Evolutionary conservation across 2,329 filamentous ascomycete species (phyloP), one percentile per base, ranked within the genome.

Genomic region (Tolypocladium endophyticum): DNA sequence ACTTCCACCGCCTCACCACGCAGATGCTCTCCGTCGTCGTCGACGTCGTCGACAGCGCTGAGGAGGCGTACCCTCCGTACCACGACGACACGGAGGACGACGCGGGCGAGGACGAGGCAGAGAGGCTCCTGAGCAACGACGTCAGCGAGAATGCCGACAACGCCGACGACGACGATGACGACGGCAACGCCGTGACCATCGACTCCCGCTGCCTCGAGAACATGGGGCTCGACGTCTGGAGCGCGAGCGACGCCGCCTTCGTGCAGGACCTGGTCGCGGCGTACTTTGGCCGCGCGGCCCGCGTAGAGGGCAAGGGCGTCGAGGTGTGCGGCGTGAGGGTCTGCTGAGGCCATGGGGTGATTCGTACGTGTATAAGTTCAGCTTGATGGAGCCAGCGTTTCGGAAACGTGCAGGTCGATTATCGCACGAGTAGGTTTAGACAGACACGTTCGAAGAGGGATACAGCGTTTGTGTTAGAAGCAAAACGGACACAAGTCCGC

Each of bases 211-310:
- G 88, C 59, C 71, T 93, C 56, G 81, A 84, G 61, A 77, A 80
- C 54, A 88, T 93, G 85, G 90, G 90, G 0, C 79, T 94, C 25
- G 90, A 94, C 66, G 79, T 86, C 0, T 94, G 89, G 89, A 92
- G 87, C 69, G 77, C 81, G 38, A 77, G 77, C 20, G 90, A 93
- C 69, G 83, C 82, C n/a, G 77, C 77, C 3, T 93, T 92, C 68
- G 81, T 90, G 20, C 76, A 76, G 62, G 85, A 86, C 59, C 76
- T 89, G 57, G 76, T 83, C 53, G 78, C 72, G 62, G 73, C 82
- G 63, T 93, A 90, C 74, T 92, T 90, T 73, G 83, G 78, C 36
- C 77, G 86, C 20, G 72, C 78, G 55, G 85, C 85, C 12, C 79
- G 79, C 64, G 82, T 90, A 25, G 83, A 89, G 69, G 83, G 84